phyloP scores from a whole-genome alignment of 1,139 yeast species.

The Taphrina communis region DNA sequence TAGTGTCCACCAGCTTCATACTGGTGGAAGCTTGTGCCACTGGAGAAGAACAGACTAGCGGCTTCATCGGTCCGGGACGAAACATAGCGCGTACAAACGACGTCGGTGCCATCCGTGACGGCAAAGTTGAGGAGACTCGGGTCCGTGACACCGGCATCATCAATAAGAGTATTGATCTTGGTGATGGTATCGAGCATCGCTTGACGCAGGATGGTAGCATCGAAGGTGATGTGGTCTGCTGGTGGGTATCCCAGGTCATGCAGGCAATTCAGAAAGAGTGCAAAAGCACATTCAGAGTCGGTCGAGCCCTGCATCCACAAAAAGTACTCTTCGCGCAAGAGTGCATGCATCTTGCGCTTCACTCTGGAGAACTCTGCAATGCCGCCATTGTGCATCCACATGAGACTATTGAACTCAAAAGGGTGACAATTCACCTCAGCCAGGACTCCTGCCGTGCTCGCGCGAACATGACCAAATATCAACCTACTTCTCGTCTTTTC shows the following conservation, averaged over 20 bases:
- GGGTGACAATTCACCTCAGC: slow-evolving; percentile 97
- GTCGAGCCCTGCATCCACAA: slow-evolving; percentile 87
- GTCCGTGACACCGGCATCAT: slow-evolving; percentile 61
- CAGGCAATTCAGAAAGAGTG: slow-evolving; percentile 78
- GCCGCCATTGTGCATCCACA: slow-evolving; percentile 41
- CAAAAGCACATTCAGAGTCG: slow-evolving; percentile 94
- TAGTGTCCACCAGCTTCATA: slow-evolving; percentile 83
- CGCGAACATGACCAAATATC: slow-evolving; percentile 94
- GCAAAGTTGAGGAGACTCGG: slow-evolving; percentile 93
- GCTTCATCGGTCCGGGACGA: slow-evolving; percentile 92
- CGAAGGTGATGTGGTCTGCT: slow-evolving; percentile 55
- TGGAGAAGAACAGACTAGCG: slow-evolving; percentile 87
- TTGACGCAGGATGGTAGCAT: slow-evolving; percentile 65
- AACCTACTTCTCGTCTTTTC: slow-evolving; percentile 82
- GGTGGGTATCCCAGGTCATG: slow-evolving; percentile 80
- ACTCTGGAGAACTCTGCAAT: slow-evolving; percentile 73
- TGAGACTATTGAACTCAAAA: slow-evolving; percentile 61
- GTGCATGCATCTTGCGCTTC: slow-evolving; percentile 72
- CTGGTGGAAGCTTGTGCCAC: slow-evolving; percentile 85
- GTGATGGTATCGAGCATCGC: slow-evolving; percentile 79
- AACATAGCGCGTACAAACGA: slow-evolving; percentile 85
- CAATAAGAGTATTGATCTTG: slow-evolving; percentile 71
- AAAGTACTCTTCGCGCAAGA: slow-evolving; percentile 79
- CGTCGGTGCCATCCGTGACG: slow-evolving; percentile 89
- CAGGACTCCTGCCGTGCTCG: slow-evolving; percentile 91